Conservation (phyloP, 176 grass and related monocot species). For the Alopecurus myosuroides region DNA sequence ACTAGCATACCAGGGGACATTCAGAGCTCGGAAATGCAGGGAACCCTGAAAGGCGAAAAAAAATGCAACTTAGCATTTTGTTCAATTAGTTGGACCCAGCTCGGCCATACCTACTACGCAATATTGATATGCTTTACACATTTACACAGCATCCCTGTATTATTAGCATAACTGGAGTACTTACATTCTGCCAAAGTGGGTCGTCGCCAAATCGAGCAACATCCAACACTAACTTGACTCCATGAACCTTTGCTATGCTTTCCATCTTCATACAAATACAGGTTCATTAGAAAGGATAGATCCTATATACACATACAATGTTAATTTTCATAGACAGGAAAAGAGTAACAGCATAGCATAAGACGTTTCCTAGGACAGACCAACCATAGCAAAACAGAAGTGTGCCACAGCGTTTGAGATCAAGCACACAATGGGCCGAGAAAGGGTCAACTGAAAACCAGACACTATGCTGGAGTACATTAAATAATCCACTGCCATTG, state of each 20-base stretch:
- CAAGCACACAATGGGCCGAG: neutral
- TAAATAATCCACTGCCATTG: neutral
- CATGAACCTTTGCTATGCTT: slow-evolving; percentile 42
- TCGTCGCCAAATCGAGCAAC: slow-evolving; percentile 51
- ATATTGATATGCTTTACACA: neutral
- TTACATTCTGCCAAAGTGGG: slow-evolving; percentile 68
- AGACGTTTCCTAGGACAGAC: neutral
- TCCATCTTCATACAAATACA: slow-evolving; percentile 63
- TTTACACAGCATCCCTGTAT: neutral
- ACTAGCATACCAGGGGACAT: slow-evolving; percentile 64
- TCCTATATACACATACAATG: neutral
- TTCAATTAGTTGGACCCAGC: neutral
- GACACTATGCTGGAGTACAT: too few relatives aligned
- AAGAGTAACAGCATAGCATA: neutral
- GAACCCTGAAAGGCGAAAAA: slow-evolving; percentile 48
- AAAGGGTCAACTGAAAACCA: neutral
- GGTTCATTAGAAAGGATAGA: neutral
- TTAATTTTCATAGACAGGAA: neutral
- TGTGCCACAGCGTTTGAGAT: neutral
- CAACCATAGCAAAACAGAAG: neutral
- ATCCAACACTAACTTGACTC: slow-evolving; percentile 65
- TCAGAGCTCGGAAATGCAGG: slow-evolving; percentile 46
- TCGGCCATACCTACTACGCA: neutral
- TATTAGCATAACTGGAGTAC: neutral
- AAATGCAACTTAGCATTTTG: neutral